Evolutionary conservation across 768 basidiomycete genomes (phyloP), one percentile per base, ranked within the genome.

Genomic region (Phallus indusiatus): DNA sequence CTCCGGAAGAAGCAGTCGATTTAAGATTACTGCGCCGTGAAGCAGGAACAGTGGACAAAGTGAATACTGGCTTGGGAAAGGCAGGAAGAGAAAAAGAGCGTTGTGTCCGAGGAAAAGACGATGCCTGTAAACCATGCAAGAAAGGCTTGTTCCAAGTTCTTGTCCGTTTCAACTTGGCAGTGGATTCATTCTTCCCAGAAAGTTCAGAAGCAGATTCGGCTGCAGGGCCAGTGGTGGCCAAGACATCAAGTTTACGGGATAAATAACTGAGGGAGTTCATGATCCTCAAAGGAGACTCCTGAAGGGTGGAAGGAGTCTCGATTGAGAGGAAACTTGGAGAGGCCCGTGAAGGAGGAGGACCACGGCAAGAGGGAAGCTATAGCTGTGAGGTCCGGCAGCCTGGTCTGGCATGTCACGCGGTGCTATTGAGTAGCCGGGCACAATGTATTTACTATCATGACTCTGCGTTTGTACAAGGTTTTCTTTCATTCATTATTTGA

Each of bases 241-340:
- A 74, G 62, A 81, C 83, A 74, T 92, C 88, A 77, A 90, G 83
- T 70, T 89, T 85, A 68, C 86, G 85, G 64, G 90, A 88, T 62
- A 92, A 77, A 73, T 88, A 85, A 17, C 80, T 77, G 67, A 92
- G 81, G 65, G 87, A 87, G 75, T 92, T 91, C 90, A 92, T 92
- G 34, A 17, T 33, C 7, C 22, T 20, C 47, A 14, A 24, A 37
- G 20, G 37, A 46, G 36, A 56, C 47, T 49, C 47, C 55, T 22
- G 17, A 49, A 24, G 18, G 33, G 46, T 7, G n/a, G 33, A 28
- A 21, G 28, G n/a, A 14, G 35, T 48, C 21, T 48, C 21, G 55
- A 47, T 14, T 42, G 42, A 42, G 42, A 42, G n/a, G 12, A 42
- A 42, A 42, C 42, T n/a, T 16, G 9, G 12, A n/a, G 2, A 42